Base-by-base conservation (phyloP, 2,329 filamentous ascomycete genomes). In the Lizonia empirigonia region DNA sequence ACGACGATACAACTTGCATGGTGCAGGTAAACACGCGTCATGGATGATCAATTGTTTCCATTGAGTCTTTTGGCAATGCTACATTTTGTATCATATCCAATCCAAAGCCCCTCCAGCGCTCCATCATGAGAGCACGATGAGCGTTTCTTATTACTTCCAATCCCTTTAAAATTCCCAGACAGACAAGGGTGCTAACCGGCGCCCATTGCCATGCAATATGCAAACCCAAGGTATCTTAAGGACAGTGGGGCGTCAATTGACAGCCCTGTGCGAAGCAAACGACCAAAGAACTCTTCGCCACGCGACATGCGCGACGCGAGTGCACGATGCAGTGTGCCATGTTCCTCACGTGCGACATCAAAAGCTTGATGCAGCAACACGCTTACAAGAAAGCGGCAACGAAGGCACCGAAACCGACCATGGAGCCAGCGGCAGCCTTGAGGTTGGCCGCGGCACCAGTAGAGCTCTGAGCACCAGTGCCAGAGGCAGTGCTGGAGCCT, bases 311-410 rank as follows among this genome's bases (percentile, higher is more conserved):
- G 53, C 53, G 54, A 42, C 52, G 39, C 54, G 60, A 58, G 50
- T 56, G 56, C 53, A 63, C 53, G 48, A 50, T 54, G 45, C 45
- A 38, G 34, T 46, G 55, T 55, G 47, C 52, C 53, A 39, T 57
- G 51, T 50, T 50, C 26, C 24, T 16, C 23, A 41, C 26, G 32
- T 47, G 45, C 52, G 30, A 56, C 39, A 46, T 30, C 42, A 51
- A 48, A 47, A 19, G 37, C 44, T 44, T 56, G 50, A 44, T 24
- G 37, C 33, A 33, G 36, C 20, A 18, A 29, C 27, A 33, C 54
- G 63, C 55, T 65, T 71, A 73, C 65, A 73, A 68, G 64, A 73
- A 70, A 32, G 65, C 67, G 51, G 69, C 70, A 26, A 72, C 52
- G 56, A 73, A 60, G 15, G 69, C 69, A 65, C 68, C 70, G 38